Percentiles rank a stretch among this genome's conserved stretches.
Conservation (phyloP, 116 monocot genomes). For the Posidonia oceanica region DNA sequence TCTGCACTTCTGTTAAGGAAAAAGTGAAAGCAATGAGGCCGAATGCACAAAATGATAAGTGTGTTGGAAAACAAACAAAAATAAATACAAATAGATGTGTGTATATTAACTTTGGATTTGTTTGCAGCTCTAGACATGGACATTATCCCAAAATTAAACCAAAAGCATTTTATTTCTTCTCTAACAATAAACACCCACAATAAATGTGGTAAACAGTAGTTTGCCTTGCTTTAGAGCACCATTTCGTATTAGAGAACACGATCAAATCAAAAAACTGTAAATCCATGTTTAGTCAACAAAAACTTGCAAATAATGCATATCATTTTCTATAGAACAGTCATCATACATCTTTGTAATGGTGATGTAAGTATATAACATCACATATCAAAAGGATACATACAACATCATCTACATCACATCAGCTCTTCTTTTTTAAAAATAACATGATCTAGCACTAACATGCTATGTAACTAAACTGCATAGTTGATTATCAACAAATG, state of each 20-base stretch:
- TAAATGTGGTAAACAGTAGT: too few relatives aligned
- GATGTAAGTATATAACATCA: too few relatives aligned
- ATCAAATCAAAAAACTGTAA: too few relatives aligned
- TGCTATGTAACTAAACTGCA: neutral
- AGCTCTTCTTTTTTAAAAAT: neutral
- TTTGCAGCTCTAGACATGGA: neutral
- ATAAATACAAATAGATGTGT: too few relatives aligned
- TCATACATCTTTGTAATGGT: too few relatives aligned
- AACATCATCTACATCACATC: neutral
- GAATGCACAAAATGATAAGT: neutral
- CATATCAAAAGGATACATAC: neutral
- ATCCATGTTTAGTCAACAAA: too few relatives aligned
- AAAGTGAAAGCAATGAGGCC: neutral
- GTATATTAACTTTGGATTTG: too few relatives aligned
- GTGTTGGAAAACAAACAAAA: neutral
- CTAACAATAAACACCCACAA: too few relatives aligned
- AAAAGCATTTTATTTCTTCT: neutral
- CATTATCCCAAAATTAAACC: neutral
- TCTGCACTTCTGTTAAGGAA: constrained; percentile 36
- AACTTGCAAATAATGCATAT: too few relatives aligned
- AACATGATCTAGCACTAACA: neutral
- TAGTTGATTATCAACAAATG: neutral
- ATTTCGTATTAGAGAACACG: too few relatives aligned
- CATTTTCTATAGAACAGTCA: too few relatives aligned
- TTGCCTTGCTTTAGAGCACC: too few relatives aligned